Percentiles rank a stretch among this genome's conserved stretches.
Conservation (phyloP, 495 filamentous ascomycete genomes). For the Penicillium egyptiacum region DNA sequence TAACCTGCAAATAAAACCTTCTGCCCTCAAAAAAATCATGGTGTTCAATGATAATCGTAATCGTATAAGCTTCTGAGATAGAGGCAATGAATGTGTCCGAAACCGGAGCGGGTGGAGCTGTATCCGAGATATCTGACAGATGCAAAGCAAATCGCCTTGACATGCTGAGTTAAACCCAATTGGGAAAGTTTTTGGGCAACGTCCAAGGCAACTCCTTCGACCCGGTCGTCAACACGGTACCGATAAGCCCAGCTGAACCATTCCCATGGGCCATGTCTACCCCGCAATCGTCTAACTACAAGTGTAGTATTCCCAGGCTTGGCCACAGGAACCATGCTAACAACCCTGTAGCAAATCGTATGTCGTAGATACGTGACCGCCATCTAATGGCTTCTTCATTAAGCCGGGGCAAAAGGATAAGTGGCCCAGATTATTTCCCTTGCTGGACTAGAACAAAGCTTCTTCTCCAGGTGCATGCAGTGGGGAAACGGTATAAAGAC, state of each 20-base stretch:
- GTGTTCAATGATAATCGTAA: not conserved
- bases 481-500: slow-evolving; percentile 11
- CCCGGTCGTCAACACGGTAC: not conserved
- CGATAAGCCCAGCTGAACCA: not conserved
- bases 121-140: too few species aligned
- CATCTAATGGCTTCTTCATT: not conserved
- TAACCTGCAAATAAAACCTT: not conserved
- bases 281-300: not conserved
- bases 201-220: not conserved
- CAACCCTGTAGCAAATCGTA: not conserved
- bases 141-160: not conserved
- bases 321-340: not conserved
- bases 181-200: slow-evolving; percentile 16
- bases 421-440: slow-evolving; percentile 14
- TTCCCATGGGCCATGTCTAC: not conserved
- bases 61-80: not conserved
- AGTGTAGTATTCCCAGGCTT: not conserved
- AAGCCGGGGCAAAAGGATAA: not conserved
- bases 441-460: slow-evolving; percentile 13
- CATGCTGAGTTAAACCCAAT: slow-evolving; percentile 3
- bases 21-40: not conserved
- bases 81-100: not conserved
- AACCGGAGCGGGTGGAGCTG: not conserved
- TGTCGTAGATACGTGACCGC: not conserved
- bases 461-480: not conserved